Evolutionary conservation across 345 rosid genomes (phyloP).

Genomic region (Linum lewisii): DNA sequence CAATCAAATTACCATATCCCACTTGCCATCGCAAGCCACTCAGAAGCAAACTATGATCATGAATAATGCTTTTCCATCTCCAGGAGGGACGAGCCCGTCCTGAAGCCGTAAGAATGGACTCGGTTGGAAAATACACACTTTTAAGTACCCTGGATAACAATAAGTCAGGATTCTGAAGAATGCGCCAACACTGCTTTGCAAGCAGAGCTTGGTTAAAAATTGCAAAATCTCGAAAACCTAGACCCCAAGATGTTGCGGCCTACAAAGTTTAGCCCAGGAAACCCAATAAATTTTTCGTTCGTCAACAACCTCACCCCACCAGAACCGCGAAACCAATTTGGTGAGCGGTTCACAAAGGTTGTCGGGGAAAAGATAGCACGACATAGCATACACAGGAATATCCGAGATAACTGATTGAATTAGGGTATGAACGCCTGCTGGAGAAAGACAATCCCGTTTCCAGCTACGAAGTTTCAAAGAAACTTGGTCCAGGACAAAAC

Average conservation of each 20-base stretch:
- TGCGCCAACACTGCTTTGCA: background rate
- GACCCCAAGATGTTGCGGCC: background rate
- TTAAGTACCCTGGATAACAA: too few species aligned
- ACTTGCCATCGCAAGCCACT: background rate
- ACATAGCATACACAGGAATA: too few species aligned
- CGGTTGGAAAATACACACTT: background rate
- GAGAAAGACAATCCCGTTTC: background rate
- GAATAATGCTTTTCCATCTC: background rate
- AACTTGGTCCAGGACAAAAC: background rate
- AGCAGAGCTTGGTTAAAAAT: background rate
- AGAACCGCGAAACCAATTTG: background rate
- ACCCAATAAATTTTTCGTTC: background rate
- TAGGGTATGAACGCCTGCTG: too few species aligned
- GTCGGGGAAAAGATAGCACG: background rate
- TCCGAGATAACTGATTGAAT: too few species aligned
- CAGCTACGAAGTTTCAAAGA: background rate
- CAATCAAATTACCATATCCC: too few species aligned
- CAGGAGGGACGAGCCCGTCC: too few species aligned
- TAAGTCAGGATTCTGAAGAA: too few species aligned
- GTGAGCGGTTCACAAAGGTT: background rate
- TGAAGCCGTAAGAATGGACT: too few species aligned
- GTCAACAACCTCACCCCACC: background rate
- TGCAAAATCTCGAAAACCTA: background rate
- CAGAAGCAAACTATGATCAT: background rate
- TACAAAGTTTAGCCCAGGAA: background rate